A percentile compares a stretch with the other conserved stretches of the same genome.
These are phyloP conservation scores for Phaffomyces opuntiae DNA, from an alignment of 805 yeast species.

Conservation along the genomic window DNA sequence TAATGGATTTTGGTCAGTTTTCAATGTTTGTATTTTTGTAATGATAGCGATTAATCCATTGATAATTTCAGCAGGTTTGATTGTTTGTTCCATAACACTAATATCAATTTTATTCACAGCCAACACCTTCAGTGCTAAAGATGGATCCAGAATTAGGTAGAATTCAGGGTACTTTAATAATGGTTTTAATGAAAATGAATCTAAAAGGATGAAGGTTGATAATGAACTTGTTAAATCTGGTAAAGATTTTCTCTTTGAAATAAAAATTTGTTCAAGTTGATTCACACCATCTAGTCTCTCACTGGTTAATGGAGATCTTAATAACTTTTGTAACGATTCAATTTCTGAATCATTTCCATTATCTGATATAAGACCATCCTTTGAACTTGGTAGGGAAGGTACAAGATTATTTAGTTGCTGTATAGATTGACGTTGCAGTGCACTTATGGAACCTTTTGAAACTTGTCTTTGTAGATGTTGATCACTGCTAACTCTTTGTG, in stretches of 20 bases:
- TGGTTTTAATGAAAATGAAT: slow-evolving; percentile 25
- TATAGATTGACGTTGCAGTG: background rate
- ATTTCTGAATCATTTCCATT: background rate
- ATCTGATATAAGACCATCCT: background rate
- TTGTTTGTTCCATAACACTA: slow-evolving; percentile 12
- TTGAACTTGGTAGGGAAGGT: background rate
- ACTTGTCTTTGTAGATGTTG: slow-evolving; percentile 12
- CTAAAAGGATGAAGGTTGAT: slow-evolving; percentile 17
- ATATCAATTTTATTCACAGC: slow-evolving; percentile 24
- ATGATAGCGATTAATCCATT: slow-evolving; percentile 15
- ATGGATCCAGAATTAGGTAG: slow-evolving; percentile 22
- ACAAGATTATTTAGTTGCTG: background rate
- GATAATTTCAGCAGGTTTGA: slow-evolving; percentile 7
- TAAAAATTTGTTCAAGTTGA: slow-evolving; percentile 6
- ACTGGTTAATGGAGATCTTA: slow-evolving; percentile 19
- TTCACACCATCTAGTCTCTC: slow-evolving; percentile 21
- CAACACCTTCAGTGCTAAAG: slow-evolving; percentile 24
- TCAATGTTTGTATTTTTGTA: slow-evolving; percentile 12
- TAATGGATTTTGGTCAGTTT: slow-evolving; percentile 20
- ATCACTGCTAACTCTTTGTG: slow-evolving; percentile 19
- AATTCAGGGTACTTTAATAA: slow-evolving; percentile 22
- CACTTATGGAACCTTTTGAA: slow-evolving; percentile 12
- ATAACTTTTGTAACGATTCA: slow-evolving; percentile 5
- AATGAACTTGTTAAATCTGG: slow-evolving; percentile 17
- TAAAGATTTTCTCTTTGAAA: background rate